Evolutionary conservation across 352 stramenopile species (phyloP), one percentile per base, ranked within the genome.

Genomic region (Phytopythium ostracodes): DNA sequence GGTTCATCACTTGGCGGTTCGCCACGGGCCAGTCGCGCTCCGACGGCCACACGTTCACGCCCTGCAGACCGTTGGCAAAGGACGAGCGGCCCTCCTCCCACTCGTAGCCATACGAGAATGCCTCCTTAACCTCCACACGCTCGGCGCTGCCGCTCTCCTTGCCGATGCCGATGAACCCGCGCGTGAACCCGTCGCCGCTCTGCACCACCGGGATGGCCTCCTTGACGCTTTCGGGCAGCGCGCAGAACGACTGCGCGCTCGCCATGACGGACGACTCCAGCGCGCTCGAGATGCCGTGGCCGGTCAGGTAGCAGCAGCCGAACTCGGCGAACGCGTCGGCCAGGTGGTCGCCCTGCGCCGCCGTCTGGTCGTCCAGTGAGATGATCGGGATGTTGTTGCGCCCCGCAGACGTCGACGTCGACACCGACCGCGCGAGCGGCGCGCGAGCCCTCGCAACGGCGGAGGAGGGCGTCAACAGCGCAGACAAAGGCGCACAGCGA

Each of bases 71-170:
- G 47, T 93, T 93, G 8, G 50, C 64, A 31, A 87, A 84, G n/a
- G 51, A 11, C 22, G 46, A 55, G n/a, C 31, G 64, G 6, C 42
- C 27, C 11, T 64, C 31, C 0, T 68, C 70, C 84, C 84, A 93
- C 55, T 93, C 84, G 67, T 82, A 91, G 33, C 84, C 84, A 66
- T 91, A 93, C 12, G 84, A 93, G 38, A 93, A 93, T 4, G 78
- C 82, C 59, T 93, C 84, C 57, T 93, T 93, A 35, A 93, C 84
- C 56, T 93, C 81, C 29, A 92, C 82, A 42, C 79, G 77, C 47
- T 91, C 81, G n/a, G 71, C 71, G 63, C 80, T 91, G 54, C 84
- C 81, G 65, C 84, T 91, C 64, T 93, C 84, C 62, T 84, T 87
- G 51, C 84, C 84, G 36, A 93, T 73, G 31, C 81, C 82, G 59